Evolutionary conservation across 805 yeast genomes (phyloP).

Genomic region (Candida yuanshanica): DNA sequence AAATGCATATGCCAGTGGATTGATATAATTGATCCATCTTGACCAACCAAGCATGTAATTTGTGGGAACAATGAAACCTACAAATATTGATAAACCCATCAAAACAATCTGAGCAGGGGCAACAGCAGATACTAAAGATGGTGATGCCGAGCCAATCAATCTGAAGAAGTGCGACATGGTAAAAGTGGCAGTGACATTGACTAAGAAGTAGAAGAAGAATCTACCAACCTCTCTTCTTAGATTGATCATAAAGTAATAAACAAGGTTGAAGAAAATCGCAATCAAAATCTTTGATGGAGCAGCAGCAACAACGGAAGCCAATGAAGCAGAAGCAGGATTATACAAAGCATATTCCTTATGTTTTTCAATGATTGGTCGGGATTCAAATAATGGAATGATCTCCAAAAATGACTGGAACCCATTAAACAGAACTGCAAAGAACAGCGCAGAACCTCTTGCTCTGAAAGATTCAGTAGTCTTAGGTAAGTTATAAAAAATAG

Average conservation of each 20-base stretch:
- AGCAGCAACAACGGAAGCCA: constrained; percentile 57
- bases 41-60: constrained; percentile 58
- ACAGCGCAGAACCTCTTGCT: constrained; percentile 57
- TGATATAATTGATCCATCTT: constrained; percentile 56
- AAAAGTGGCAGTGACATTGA: constrained; percentile 38
- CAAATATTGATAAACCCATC: constrained; percentile 42
- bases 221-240: constrained; percentile 47
- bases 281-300: constrained; percentile 43
- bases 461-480: constrained; percentile 41
- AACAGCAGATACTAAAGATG: constrained; percentile 47
- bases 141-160: constrained; percentile 44
- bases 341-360: constrained; percentile 54
- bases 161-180: constrained; percentile 55
- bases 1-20: constrained; percentile 54
- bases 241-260: constrained; percentile 48
- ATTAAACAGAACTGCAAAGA: constrained; percentile 60
- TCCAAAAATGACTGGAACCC: constrained; percentile 58
- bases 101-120: constrained; percentile 50
- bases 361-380: constrained; percentile 51
- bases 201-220: constrained; percentile 47
- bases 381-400: constrained; percentile 29
- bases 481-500: constrained; percentile 50
- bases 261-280: constrained; percentile 41
- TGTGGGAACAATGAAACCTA: constrained; percentile 56
- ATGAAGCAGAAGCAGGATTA: constrained; percentile 59